These are phyloP conservation scores for Saccharomycopsis vini DNA, from an alignment of 805 yeast species.

Conservation along the genomic window DNA sequence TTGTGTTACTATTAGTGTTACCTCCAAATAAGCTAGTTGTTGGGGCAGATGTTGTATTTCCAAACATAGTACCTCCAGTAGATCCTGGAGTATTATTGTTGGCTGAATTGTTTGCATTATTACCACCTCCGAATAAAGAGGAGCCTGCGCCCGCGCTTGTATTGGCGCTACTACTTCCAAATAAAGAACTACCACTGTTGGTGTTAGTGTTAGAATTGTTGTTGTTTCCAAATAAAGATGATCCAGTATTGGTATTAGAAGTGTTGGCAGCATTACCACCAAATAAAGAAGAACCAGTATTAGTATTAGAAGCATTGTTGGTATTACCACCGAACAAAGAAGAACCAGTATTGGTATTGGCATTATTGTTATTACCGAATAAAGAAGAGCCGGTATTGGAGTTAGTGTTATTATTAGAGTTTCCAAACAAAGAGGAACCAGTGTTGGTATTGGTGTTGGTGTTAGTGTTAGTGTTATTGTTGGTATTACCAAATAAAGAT, in stretches of 20 bases:
- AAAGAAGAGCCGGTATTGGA: too few relatives aligned
- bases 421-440: conserved; percentile 31
- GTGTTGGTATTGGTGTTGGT: too few relatives aligned
- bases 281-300: conserved; percentile 24
- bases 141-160: conserved; percentile 19
- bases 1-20: conserved; percentile 15
- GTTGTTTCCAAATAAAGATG: conserved; percentile 34
- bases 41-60: conserved; percentile 16
- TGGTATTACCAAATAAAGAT: conserved; percentile 30
- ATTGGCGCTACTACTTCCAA: conserved; percentile 19
- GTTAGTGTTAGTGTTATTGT: conserved; percentile 1
- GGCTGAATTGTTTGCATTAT: too few relatives aligned
- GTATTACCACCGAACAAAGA: conserved; percentile 25
- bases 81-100: conserved; percentile 21
- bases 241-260: conserved; percentile 21
- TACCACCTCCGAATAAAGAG: conserved; percentile 5
- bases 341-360: conserved; percentile 24
- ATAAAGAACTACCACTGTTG: conserved; percentile 6
- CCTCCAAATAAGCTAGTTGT: conserved; percentile 24
- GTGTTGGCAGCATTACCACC: conserved; percentile 23
- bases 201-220: conserved; percentile 11
- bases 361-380: too few relatives aligned
- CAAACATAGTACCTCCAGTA: conserved; percentile 23
- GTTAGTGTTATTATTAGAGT: conserved; percentile 23
- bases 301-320: conserved; percentile 14